Conservation (phyloP, 2,329 filamentous ascomycete genomes). For the Scedosporium dehoogii region DNA sequence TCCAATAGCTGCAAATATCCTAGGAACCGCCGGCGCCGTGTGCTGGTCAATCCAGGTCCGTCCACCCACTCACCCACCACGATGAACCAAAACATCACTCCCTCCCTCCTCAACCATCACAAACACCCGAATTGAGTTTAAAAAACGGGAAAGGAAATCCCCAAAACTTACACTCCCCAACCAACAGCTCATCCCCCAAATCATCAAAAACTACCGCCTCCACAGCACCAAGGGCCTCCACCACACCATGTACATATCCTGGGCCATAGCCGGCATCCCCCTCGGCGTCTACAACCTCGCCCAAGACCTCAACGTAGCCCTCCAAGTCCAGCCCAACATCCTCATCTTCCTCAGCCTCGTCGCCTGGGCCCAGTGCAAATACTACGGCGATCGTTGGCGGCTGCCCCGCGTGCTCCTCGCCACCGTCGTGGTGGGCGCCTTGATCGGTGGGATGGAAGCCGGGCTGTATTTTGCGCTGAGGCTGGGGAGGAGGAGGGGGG, state of each 20-base stretch:
- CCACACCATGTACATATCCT: constrained; percentile 12
- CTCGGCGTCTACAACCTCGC: constrained; percentile 20
- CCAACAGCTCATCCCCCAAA: constrained; percentile 12
- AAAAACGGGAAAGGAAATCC: background rate
- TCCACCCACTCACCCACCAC: too few relatives aligned
- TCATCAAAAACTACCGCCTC: constrained; percentile 11
- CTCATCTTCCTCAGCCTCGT: constrained; percentile 20
- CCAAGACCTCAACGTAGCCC: constrained; percentile 19
- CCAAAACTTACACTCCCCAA: background rate
- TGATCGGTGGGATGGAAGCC: background rate
- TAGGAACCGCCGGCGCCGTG: constrained; percentile 12
- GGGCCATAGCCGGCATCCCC: constrained; percentile 13
- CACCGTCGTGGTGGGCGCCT: background rate
- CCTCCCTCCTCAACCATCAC: too few relatives aligned
- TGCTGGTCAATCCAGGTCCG: constrained; percentile 12
- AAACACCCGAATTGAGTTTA: too few relatives aligned
- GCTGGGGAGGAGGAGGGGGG: background rate
- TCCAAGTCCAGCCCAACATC: constrained; percentile 22
- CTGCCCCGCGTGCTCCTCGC: background rate
- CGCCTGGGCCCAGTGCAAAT: constrained; percentile 21
- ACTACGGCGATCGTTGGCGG: constrained; percentile 15
- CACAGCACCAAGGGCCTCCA: constrained; percentile 10
- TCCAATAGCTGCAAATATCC: constrained; percentile 12
- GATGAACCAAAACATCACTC: background rate
- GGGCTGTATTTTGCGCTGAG: constrained; percentile 4